These are phyloP conservation scores for Exophiala sideris DNA, from an alignment of 2,329 filamentous ascomycete genomes.

Conservation along the genomic window DNA sequence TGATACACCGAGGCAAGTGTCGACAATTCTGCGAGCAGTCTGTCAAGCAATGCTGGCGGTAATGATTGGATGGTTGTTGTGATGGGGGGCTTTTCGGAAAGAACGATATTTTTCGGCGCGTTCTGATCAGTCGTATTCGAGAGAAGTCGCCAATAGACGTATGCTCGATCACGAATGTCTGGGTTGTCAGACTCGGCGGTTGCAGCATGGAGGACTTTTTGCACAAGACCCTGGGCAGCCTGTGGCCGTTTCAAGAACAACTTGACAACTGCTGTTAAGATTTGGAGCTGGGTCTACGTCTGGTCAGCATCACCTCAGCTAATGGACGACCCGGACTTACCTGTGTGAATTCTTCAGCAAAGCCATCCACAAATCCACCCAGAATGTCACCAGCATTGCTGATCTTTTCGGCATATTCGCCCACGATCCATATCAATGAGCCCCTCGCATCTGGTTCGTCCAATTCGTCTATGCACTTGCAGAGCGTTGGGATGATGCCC, in stretches of 20 bases:
- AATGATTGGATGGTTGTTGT: slow-evolving; percentile 89
- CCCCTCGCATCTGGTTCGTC: slow-evolving; percentile 90
- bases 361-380: slow-evolving; percentile 84
- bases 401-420: slow-evolving; percentile 98
- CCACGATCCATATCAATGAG: slow-evolving; percentile 96
- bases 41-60: slow-evolving; percentile 77
- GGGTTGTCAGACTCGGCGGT: slow-evolving; percentile 97
- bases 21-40: slow-evolving; percentile 86
- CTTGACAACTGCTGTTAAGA: slow-evolving; percentile 94
- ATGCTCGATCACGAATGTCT: slow-evolving; percentile 93
- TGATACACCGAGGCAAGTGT: slow-evolving; percentile 97
- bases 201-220: slow-evolving; percentile 88
- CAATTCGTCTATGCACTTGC: slow-evolving; percentile 93
- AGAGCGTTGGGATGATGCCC: slow-evolving; percentile 93
- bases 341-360: slow-evolving; percentile 95
- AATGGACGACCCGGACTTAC: slow-evolving; percentile 44
- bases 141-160: slow-evolving; percentile 95
- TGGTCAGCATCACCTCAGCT: slow-evolving; percentile 25
- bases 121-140: slow-evolving; percentile 77
- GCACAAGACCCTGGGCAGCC: slow-evolving; percentile 83
- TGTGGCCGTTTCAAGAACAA: slow-evolving; percentile 96
- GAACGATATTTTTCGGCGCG: slow-evolving; percentile 86
- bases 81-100: slow-evolving; percentile 92
- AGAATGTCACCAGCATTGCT: slow-evolving; percentile 97
- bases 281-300: slow-evolving; percentile 86